Evolutionary conservation across 768 basidiomycete species (phyloP).

Genomic region (Russula olivacea): DNA sequence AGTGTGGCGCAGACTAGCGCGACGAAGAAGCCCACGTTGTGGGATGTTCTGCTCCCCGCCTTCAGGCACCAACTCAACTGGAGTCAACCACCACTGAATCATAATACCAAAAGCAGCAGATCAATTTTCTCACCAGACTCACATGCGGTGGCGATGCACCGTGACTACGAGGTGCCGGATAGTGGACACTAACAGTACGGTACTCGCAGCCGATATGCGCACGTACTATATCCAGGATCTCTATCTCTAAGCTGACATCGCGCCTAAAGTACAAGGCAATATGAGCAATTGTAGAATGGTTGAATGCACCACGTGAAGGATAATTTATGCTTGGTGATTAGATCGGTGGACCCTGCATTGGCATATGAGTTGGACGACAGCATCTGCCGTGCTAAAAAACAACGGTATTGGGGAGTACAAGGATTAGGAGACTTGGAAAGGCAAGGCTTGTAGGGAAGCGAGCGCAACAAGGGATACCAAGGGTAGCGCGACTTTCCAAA

Average conservation of each 20-base stretch:
- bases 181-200: not conserved
- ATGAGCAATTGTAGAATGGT: not conserved
- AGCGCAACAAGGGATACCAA: conserved; percentile 1
- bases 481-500: conserved; percentile 13
- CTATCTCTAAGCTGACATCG: not conserved
- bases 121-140: not conserved
- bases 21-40: not conserved
- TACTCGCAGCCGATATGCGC: not conserved
- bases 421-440: conserved; percentile 13
- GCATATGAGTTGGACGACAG: not conserved
- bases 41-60: not conserved
- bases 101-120: not conserved
- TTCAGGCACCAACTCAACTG: conserved; percentile 12
- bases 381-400: not conserved
- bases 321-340: not conserved
- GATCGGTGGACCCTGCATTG: not conserved
- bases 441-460: conserved; percentile 15
- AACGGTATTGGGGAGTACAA: conserved; percentile 14
- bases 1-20: not conserved
- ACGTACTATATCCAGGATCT: not conserved
- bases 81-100: not conserved
- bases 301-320: not conserved
- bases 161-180: not conserved
- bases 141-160: not conserved
- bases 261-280: not conserved